Base-by-base conservation (phyloP, 1,139 yeast genomes). In the Saccharomycopsis phalli region DNA sequence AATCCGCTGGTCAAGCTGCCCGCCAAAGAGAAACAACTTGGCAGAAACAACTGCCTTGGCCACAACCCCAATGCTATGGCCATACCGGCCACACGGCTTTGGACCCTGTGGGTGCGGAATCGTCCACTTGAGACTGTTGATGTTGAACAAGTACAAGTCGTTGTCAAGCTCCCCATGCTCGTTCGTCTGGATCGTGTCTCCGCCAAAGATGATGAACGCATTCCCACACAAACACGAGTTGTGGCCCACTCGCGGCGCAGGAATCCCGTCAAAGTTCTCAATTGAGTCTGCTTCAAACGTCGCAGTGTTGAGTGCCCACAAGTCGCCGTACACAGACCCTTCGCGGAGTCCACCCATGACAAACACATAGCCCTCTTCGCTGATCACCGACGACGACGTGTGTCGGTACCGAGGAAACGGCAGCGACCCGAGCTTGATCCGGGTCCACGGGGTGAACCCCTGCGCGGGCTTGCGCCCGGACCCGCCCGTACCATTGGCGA, bases 191-290 rank as follows among this genome's bases (percentile, higher is more conserved):
- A 78, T 83, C 1, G 97, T 91, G 56, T 91, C 98, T 53, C 99
- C 99, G 34, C 97, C 98, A 62, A 84, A 91, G 18, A 91, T 76
- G 37, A 91, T 87, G 54, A 81, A 91, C 0, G 98, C 98, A 56
- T 88, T 91, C 11, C 98, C 98, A 49, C 94, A 81, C 27, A 91
- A 69, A 18, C 91, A 82, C 2, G 94, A 74, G 1, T 96, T 86
- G 59, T 93, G 99, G 1, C 98, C 97, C 4, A 91, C 96, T 52
- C 98, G 76, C 22, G 98, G 96, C 16, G 95, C 91, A 2, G 96
- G 96, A 21, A 86, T 76, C 18, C 76, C 71, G 38, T 78, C 83
- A 27, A 72, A 68, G 31, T 76, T 68, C 45, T 80, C 91, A 26
- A 91, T 71, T 41, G 76, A 74, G 44, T 72, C 71, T 3, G 94